Evolutionary conservation across 2,329 filamentous ascomycete species (phyloP).

Genomic region (Metarhizium guizhouense): DNA sequence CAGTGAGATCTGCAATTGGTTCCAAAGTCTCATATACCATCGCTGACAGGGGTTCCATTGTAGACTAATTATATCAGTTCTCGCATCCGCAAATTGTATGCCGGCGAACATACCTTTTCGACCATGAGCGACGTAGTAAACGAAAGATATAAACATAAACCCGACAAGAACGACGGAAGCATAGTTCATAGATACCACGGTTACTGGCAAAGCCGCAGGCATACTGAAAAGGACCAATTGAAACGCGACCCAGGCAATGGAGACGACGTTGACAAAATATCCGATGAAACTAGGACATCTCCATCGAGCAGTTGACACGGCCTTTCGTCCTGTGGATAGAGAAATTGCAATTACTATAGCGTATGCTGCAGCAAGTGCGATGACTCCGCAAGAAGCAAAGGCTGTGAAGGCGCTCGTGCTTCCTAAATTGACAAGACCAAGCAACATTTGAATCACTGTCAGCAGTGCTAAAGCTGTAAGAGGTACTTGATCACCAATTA

Average conservation of each 20-base stretch:
- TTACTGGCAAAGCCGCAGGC: not conserved
- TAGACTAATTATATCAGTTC: too few relatives aligned
- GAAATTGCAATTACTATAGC: not conserved
- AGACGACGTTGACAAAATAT: not conserved
- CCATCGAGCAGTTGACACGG: too few relatives aligned
- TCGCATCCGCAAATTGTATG: too few relatives aligned
- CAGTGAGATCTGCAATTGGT: too few relatives aligned
- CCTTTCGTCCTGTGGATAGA: too few relatives aligned
- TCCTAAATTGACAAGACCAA: conserved; percentile 49
- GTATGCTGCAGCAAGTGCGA: not conserved
- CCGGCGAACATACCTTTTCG: too few relatives aligned
- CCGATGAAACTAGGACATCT: not conserved
- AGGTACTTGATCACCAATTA: conserved; percentile 34
- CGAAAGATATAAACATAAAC: not conserved
- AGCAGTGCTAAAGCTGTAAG: conserved; percentile 48
- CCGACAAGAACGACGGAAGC: not conserved
- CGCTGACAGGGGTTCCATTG: too few relatives aligned
- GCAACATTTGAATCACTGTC: conserved; percentile 38
- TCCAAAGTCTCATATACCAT: too few relatives aligned
- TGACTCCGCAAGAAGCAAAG: not conserved
- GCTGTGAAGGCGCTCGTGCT: not conserved
- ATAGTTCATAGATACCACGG: not conserved
- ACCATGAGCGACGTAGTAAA: not conserved
- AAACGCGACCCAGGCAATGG: not conserved
- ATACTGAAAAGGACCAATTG: not conserved